Base-by-base conservation (phyloP, 768 basidiomycete genomes). In the Russula virescens region DNA sequence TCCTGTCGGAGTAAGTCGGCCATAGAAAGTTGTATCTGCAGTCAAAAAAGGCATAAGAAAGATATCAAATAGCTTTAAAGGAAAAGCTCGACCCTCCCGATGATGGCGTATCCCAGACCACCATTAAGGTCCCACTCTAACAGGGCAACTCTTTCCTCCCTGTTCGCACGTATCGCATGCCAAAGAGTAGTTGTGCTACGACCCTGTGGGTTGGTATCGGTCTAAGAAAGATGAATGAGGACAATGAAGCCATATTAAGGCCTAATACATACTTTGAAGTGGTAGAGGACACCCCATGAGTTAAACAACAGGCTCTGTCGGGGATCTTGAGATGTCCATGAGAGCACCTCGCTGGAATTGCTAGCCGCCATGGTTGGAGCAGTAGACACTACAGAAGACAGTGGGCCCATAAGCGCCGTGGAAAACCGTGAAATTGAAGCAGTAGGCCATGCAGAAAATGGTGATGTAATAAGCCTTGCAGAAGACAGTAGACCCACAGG, bases 291-390 rank as follows among this genome's bases (percentile, higher is more conserved):
- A 61, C 89, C 89, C 82, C 84, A 89, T 35, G 84, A 81, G 70
- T 88, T 90, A 77, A 91, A 93, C 62, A 94, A 80, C 56, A 83
- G 79, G 70, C 91, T 93, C 73, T 91, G 86, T 53, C 89, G 86
- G 68, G 89, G 87, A 74, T 93, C 90, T 69, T 87, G 84, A 75
- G 87, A 90, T 49, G 91, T 92, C 91, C 91, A 94, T 57, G 86
- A 89, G 72, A 91, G 82, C 51, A 90, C 78, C 63, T 91, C 89
- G 74, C 71, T 69, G 40, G 66, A 63, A 50, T 66, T 59, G 69
- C 79, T 75, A 50, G 31, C 31, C 5, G 31, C 8, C 5, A 31
- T 4, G 8, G 31, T 4, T 31, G 31, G 8, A 4, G 31, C 31
- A 31, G 8, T 31, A 8, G 3, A 8, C 31, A 3, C 31, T 31